Conservation (phyloP, 1,139 yeast genomes). For the Suhomyces maxii region DNA sequence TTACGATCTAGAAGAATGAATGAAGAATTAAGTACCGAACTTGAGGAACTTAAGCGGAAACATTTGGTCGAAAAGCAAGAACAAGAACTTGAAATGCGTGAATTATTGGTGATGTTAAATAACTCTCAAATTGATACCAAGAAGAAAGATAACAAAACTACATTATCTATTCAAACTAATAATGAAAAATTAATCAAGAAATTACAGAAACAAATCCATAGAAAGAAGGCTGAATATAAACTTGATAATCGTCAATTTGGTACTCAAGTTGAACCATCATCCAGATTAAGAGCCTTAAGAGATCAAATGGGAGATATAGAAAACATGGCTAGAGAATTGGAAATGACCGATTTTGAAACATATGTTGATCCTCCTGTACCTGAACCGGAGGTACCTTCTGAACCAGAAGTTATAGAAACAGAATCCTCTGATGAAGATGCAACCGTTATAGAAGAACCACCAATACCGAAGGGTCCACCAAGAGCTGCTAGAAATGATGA, state of each 20-base stretch:
- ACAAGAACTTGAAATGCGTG: constrained; percentile 87
- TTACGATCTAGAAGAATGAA: constrained; percentile 66
- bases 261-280: constrained; percentile 70
- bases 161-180: constrained; percentile 38
- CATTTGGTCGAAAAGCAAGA: constrained; percentile 78
- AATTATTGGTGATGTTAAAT: constrained; percentile 69
- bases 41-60: constrained; percentile 68
- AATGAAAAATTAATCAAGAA: constrained; percentile 48
- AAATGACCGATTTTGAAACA: constrained; percentile 73
- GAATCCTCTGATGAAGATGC: constrained; percentile 20
- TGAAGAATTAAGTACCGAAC: constrained; percentile 61
- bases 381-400: constrained; percentile 14
- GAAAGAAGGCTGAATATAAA: constrained; percentile 62
- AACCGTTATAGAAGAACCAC: constrained; percentile 17
- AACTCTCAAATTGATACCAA: constrained; percentile 33
- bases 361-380: constrained; percentile 27
- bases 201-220: constrained; percentile 59
- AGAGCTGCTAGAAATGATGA: constrained; percentile 45
- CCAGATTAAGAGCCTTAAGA: constrained; percentile 70
- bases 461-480: constrained; percentile 23
- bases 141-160: constrained; percentile 39
- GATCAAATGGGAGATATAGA: constrained; percentile 87
- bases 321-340: constrained; percentile 81
- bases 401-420: constrained; percentile 18
- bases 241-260: constrained; percentile 58